Evolutionary conservation across 345 rosid genomes (phyloP), one percentile per base, ranked within the genome.

Genomic region (Eucalyptus lansdowneana): DNA sequence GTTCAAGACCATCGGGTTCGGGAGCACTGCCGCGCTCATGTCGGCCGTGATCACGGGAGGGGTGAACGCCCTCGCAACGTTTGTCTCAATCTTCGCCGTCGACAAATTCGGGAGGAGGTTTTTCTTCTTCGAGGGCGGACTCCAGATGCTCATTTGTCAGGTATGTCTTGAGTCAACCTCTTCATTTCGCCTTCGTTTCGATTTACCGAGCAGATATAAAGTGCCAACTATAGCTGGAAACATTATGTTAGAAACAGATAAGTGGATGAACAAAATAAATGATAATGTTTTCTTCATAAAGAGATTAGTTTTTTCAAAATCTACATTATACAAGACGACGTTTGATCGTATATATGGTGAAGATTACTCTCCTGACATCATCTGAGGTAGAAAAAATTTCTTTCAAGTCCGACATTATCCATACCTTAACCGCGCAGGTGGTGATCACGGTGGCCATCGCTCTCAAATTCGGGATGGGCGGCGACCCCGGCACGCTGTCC

Each of bases 391-490:
- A 53, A 53, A 53, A 10, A 53, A 53, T 21, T 21, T 53, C 58
- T 53, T 21, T 53, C 58, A 21, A 21, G 83, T 37, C 24, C 10
- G 34, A 6, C 16, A 8, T 83, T 45, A 17, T 27, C 11, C 34
- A 6, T 42, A 21, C 21, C 12, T 56, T 11, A 4, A 25, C 47
- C 86, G 81, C 87, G 81, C 87, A 95, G 96, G 86, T 90, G 22
- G 69, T 91, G 31, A 90, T 95, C 50, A 92, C 95, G 7, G 62
- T 50, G 17, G 89, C 91, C 27, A 94, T 96, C 40, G 96, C 91
- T 1, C 40, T 56, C 29, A 94, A 96, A 72, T 95, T 96, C 25
- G 97, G 97, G 88, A 50, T 83, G 47, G 47, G 87, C n/a, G 97
- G 96, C 19, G 86, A 91, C 72, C 93, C 92, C 47, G 93, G 92